Evolutionary conservation across 2,329 filamentous ascomycete species (phyloP).

Genomic region (Microdochium nivale): DNA sequence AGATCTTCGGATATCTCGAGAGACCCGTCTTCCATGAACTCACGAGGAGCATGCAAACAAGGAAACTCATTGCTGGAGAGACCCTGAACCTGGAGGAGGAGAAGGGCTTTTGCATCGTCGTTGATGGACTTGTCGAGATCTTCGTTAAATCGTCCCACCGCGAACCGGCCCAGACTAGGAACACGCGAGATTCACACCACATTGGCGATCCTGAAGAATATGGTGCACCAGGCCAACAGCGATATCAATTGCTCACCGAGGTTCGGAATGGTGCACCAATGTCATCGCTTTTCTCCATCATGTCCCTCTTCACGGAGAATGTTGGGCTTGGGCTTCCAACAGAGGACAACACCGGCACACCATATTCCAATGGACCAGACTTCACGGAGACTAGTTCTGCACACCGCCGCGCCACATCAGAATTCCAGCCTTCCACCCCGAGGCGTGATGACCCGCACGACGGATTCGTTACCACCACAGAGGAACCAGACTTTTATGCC

Average conservation of each 20-base stretch:
- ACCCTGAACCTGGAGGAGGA: constrained; percentile 94
- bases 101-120: constrained; percentile 94
- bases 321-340: constrained; percentile 68
- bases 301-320: constrained; percentile 94
- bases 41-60: constrained; percentile 95
- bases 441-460: constrained; percentile 17
- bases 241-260: constrained; percentile 91
- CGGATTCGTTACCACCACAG: neutral
- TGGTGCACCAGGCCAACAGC: constrained; percentile 59
- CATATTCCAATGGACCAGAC: constrained; percentile 16
- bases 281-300: constrained; percentile 95
- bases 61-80: constrained; percentile 91
- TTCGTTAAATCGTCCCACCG: constrained; percentile 79
- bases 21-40: constrained; percentile 96
- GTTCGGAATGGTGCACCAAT: constrained; percentile 97
- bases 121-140: constrained; percentile 93
- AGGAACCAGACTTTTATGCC: neutral
- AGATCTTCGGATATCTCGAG: constrained; percentile 96
- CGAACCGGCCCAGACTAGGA: constrained; percentile 58
- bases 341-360: constrained; percentile 38
- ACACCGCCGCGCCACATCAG: constrained; percentile 7
- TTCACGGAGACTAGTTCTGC: neutral
- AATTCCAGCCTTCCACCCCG: constrained; percentile 6
- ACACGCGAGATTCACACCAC: neutral
- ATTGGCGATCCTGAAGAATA: constrained; percentile 32